Evolutionary conservation across 1,284 basidiomycete genomes (phyloP).

Genomic region (Boletus holoroseus): DNA sequence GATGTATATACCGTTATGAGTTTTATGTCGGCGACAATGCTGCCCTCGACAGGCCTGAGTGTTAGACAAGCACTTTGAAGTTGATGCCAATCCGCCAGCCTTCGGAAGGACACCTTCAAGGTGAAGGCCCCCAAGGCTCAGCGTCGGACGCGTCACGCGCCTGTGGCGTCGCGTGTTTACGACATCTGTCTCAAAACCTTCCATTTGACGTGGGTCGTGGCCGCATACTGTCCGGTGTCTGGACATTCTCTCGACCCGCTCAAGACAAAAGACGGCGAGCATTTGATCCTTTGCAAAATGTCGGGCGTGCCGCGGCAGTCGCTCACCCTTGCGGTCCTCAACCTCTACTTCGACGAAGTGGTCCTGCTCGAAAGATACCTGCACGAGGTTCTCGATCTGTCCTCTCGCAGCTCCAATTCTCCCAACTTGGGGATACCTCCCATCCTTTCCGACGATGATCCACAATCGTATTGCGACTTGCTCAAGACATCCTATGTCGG

Average conservation of each 20-base stretch:
- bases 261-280: not conserved
- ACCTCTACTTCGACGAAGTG: conserved; percentile 40
- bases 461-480: conserved; percentile 37
- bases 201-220: not conserved
- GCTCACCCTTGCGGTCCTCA: conserved; percentile 24
- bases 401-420: not conserved
- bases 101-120: too few relatives aligned
- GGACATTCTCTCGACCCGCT: not conserved
- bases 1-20: too few relatives aligned
- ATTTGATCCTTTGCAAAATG: conserved; percentile 3
- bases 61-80: too few relatives aligned
- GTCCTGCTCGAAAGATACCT: conserved; percentile 43
- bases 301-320: conserved; percentile 1
- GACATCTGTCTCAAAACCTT: not conserved
- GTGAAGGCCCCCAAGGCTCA: too few relatives aligned
- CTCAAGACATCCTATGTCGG: conserved; percentile 46
- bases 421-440: not conserved
- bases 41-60: too few relatives aligned
- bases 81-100: too few relatives aligned
- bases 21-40: too few relatives aligned
- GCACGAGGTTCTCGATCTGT: conserved; percentile 29
- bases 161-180: not conserved
- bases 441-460: conserved; percentile 33
- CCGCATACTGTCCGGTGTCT: not conserved
- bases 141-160: not conserved